Conservation (phyloP, 1,284 basidiomycete genomes). For the Cystobasidiaceae sp. region DNA sequence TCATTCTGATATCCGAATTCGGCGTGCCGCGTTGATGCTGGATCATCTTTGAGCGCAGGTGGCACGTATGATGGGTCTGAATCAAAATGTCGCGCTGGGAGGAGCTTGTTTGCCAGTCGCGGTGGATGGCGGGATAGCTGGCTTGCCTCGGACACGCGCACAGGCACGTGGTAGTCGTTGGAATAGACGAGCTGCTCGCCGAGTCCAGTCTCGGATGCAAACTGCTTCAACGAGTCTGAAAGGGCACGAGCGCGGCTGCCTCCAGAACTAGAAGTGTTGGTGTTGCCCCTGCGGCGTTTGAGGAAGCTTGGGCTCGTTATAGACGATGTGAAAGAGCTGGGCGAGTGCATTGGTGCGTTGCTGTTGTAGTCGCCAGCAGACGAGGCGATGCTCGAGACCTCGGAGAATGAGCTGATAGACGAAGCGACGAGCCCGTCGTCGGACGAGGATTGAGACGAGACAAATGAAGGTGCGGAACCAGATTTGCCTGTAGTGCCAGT, state of each 20-base stretch:
- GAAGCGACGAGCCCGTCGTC: background rate
- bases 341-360: too few species aligned
- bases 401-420: background rate
- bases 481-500: background rate
- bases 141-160: conserved; percentile 2
- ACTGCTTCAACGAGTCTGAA: conserved; percentile 2
- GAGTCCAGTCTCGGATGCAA: background rate
- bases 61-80: conserved; percentile 28
- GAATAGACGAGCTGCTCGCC: conserved; percentile 18
- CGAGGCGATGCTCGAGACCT: background rate
- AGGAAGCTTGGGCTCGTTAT: too few species aligned
- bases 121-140: conserved; percentile 8
- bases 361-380: too few species aligned
- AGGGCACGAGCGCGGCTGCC: background rate
- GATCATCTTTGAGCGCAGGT: conserved; percentile 14
- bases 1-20: conserved; percentile 24
- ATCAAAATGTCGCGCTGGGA: conserved; percentile 21
- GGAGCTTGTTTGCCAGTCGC: background rate
- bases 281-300: background rate
- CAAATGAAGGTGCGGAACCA: background rate
- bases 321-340: too few species aligned
- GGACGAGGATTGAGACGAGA: background rate
- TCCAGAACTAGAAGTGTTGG: background rate
- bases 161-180: conserved; percentile 21
- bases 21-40: conserved; percentile 3